Percentiles rank a stretch among this genome's conserved stretches.
Evolutionary conservation across 2,329 filamentous ascomycete species (phyloP).

Genomic region (Colletotrichum sp.): DNA sequence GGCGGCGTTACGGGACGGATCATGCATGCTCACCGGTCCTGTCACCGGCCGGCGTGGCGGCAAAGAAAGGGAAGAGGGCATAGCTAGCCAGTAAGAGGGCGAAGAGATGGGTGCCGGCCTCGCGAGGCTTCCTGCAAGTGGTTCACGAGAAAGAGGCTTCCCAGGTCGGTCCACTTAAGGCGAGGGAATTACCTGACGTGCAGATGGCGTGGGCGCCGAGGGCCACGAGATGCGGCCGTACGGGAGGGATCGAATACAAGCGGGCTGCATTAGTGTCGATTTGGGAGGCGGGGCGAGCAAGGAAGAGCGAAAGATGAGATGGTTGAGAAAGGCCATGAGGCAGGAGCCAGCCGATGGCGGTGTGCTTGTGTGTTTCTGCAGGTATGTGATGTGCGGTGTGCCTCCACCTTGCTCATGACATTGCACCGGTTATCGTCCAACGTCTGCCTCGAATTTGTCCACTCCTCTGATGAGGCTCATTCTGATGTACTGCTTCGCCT

Average conservation of each 20-base stretch:
- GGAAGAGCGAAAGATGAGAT: background rate
- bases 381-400: background rate
- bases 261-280: constrained; percentile 17
- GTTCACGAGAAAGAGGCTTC: background rate
- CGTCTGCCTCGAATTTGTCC: background rate
- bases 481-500: background rate
- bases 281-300: background rate
- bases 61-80: background rate
- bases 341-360: background rate
- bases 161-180: background rate
- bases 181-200: constrained; percentile 4
- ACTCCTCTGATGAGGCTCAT: background rate
- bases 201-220: background rate
- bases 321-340: background rate
- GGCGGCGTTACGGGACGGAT: background rate
- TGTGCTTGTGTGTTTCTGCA: background rate
- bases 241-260: background rate
- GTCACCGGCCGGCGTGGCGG: background rate
- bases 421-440: background rate
- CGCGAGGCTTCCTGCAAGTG: background rate
- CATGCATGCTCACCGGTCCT: background rate
- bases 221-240: constrained; percentile 14
- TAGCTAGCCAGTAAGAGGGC: background rate
- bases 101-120: background rate
- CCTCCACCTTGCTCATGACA: background rate